These are phyloP conservation scores for Nothophaeocryptopus gaeumannii DNA, from an alignment of 2,329 filamentous ascomycete genomes.

Conservation along the genomic window DNA sequence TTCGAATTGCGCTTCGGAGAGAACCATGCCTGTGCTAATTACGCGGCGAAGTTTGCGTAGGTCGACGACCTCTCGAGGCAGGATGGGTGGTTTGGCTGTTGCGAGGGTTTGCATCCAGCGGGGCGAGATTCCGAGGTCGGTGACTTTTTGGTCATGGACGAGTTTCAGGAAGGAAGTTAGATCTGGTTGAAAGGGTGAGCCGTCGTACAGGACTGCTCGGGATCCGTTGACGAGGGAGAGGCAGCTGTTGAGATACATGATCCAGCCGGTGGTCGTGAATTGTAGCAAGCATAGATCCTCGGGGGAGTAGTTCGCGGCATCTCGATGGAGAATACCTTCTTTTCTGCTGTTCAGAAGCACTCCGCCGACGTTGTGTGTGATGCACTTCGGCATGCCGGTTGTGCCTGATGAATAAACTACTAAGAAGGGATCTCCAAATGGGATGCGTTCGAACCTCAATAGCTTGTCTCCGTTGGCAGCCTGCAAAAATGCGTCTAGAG, in stretches of 20 bases:
- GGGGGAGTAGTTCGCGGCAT: slow-evolving; percentile 37
- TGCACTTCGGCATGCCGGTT: slow-evolving; percentile 80
- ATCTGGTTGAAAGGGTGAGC: slow-evolving; percentile 73
- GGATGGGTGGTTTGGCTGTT: slow-evolving; percentile 55
- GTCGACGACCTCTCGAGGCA: slow-evolving; percentile 61
- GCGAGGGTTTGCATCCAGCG: slow-evolving; percentile 73
- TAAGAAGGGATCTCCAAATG: slow-evolving; percentile 72
- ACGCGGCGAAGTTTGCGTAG: slow-evolving; percentile 61
- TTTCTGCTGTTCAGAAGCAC: slow-evolving; percentile 59
- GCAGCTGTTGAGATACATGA: slow-evolving; percentile 74
- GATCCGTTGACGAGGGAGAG: slow-evolving; percentile 59
- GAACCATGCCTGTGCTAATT: slow-evolving; percentile 76
- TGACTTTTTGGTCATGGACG: slow-evolving; percentile 62
- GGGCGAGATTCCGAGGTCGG: slow-evolving; percentile 71
- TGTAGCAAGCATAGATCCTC: slow-evolving; percentile 49
- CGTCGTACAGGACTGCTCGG: slow-evolving; percentile 72
- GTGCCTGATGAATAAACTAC: slow-evolving; percentile 74
- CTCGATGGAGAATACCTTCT: slow-evolving; percentile 57
- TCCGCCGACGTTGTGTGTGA: slow-evolving; percentile 73
- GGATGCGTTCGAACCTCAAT: slow-evolving; percentile 58
- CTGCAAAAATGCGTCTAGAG: slow-evolving; percentile 43
- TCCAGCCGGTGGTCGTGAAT: slow-evolving; percentile 73
- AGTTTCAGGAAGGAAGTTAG: slow-evolving; percentile 61
- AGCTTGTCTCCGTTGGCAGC: slow-evolving; percentile 38
- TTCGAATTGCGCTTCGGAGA: slow-evolving; percentile 72